These are phyloP conservation scores for Xylariomycetidae sp. DNA, from an alignment of 2,329 filamentous ascomycete genomes.

Conservation along the genomic window DNA sequence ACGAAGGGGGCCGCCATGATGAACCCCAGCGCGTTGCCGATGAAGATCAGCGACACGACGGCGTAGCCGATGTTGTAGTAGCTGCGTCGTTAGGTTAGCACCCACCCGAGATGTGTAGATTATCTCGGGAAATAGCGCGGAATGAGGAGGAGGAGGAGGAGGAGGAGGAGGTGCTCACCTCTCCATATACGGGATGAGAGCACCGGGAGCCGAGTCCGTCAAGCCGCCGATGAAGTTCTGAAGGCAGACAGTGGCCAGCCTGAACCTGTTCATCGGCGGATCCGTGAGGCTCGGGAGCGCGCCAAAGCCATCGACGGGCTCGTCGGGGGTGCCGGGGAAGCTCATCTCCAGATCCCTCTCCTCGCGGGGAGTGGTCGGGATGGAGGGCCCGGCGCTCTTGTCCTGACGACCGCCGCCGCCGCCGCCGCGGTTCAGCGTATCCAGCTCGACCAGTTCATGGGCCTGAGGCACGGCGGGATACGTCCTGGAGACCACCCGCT, in stretches of 20 bases:
- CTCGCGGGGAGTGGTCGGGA: conserved; percentile 12
- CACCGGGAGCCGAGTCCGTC: conserved; percentile 71
- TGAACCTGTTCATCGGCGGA: conserved; percentile 65
- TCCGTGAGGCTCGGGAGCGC: conserved; percentile 42
- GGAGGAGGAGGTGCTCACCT: conserved; percentile 30
- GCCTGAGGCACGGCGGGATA: conserved; percentile 34
- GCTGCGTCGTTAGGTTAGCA: too few species aligned
- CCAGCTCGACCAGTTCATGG: conserved; percentile 17
- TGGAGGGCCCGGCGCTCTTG: conserved; percentile 5
- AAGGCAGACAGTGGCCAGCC: conserved; percentile 60
- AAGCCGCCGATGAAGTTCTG: conserved; percentile 67
- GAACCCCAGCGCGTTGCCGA: conserved; percentile 73
- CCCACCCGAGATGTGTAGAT: too few species aligned
- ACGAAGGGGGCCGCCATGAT: conserved; percentile 66
- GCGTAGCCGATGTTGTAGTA: conserved; percentile 73
- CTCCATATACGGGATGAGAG: conserved; percentile 78
- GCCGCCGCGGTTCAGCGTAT: too few species aligned
- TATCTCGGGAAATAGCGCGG: too few species aligned
- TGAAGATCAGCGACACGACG: conserved; percentile 76
- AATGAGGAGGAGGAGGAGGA: too few species aligned
- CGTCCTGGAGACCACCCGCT: conserved; percentile 32
- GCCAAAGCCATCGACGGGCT: conserved; percentile 18
- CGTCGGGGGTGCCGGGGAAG: conserved; percentile 9
- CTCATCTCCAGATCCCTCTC: conserved; percentile 23
- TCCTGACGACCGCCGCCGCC: conserved; percentile 6